A percentile compares a stretch with the other conserved stretches of the same genome.
These are phyloP conservation scores for Drechslerella dactyloides DNA, from an alignment of 2,329 filamentous ascomycete genomes.

Conservation along the genomic window DNA sequence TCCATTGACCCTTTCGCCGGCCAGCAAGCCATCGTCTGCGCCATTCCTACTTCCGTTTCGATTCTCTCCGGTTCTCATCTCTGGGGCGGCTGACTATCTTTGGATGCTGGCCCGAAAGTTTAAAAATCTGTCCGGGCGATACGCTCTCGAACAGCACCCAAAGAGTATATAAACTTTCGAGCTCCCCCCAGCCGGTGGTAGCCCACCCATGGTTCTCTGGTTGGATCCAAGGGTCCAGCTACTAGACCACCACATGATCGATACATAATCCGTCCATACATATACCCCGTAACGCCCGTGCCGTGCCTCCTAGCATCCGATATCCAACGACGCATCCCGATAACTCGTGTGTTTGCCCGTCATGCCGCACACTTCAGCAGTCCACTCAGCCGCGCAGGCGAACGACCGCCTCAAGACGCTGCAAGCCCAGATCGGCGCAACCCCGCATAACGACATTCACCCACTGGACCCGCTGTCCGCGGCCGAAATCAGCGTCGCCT, in stretches of 20 bases:
- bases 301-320: no score
- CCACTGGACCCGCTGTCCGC: constrained; percentile 66
- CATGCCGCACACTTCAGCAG: constrained; percentile 27
- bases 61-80: constrained; percentile 10
- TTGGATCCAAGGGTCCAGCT: constrained; percentile 5
- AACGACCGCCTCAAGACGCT: constrained; percentile 42
- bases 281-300: constrained; percentile 9
- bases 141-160: constrained; percentile 10
- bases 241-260: background rate
- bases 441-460: constrained; percentile 56
- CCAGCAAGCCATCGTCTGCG: no score
- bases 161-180: constrained; percentile 47
- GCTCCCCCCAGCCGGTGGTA: background rate
- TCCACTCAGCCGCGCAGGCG: constrained; percentile 45
- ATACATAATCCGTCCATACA: background rate
- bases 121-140: constrained; percentile 35
- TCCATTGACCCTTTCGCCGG: no score
- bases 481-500: constrained; percentile 64
- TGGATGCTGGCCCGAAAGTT: constrained; percentile 24
- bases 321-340: no score
- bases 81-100: constrained; percentile 15
- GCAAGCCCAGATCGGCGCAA: constrained; percentile 35
- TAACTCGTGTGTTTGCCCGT: background rate
- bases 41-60: constrained; percentile 4
- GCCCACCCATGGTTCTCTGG: constrained; percentile 3